Evolutionary conservation across 2,329 filamentous ascomycete genomes (phyloP).

Genomic region (Verticillium isaacii): DNA sequence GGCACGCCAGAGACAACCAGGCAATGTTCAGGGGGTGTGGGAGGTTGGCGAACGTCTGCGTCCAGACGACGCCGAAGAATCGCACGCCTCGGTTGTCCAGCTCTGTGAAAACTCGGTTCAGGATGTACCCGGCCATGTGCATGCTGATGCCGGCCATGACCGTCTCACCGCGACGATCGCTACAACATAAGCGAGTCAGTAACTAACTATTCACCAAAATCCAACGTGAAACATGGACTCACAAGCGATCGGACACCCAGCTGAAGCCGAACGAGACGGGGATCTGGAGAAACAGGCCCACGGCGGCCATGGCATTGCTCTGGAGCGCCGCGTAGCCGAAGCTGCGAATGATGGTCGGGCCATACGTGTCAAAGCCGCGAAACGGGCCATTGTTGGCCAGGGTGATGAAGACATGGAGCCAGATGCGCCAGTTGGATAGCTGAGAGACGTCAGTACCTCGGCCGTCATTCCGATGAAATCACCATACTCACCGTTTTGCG

Average conservation of each 20-base stretch:
- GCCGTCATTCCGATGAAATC: no score
- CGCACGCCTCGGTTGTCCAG: slow-evolving; percentile 33
- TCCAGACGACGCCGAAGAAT: slow-evolving; percentile 53
- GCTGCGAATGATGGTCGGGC: slow-evolving; percentile 46
- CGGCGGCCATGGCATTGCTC: slow-evolving; percentile 49
- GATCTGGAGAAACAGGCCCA: slow-evolving; percentile 48
- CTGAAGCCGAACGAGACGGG: slow-evolving; percentile 47
- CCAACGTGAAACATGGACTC: slow-evolving; percentile 16
- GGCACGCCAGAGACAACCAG: slow-evolving; percentile 53
- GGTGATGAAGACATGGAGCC: slow-evolving; percentile 46
- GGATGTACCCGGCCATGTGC: slow-evolving; percentile 46
- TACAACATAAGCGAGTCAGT: slow-evolving; percentile 10
- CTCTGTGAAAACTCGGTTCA: slow-evolving; percentile 49
- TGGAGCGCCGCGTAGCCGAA: slow-evolving; percentile 44
- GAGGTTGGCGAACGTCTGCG: slow-evolving; percentile 49
- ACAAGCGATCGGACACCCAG: slow-evolving; percentile 47
- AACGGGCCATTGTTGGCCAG: slow-evolving; percentile 43
- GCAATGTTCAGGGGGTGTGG: slow-evolving; percentile 55
- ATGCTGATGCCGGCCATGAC: slow-evolving; percentile 43
- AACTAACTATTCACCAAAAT: neutral
- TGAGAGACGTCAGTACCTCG: neutral
- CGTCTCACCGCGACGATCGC: slow-evolving; percentile 44
- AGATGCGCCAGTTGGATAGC: slow-evolving; percentile 40
- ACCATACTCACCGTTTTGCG: slow-evolving; percentile 30
- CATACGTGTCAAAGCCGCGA: slow-evolving; percentile 45